Base-by-base conservation (phyloP, 495 filamentous ascomycete genomes). In the Copromyces sp. region DNA sequence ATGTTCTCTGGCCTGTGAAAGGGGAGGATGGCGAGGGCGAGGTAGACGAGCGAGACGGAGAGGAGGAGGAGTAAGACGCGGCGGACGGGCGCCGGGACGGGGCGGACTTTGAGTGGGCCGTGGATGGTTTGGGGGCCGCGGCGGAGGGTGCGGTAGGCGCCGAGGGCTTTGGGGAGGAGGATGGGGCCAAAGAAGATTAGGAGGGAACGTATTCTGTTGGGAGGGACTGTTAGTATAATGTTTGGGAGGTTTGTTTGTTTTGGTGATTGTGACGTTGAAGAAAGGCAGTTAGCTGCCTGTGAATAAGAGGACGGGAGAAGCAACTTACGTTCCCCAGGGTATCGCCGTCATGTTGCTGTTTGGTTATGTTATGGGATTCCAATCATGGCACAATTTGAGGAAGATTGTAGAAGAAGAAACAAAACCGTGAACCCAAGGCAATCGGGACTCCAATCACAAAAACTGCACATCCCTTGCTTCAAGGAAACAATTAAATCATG, bases 121-220 rank as follows among this genome's bases (percentile, higher is more conserved):
- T 85, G 78, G 70, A 76, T 78, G 53, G 53, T 8, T 29, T 74
- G 77, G 2, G 85, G 81, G 17, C 82, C 79, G 44, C 84, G 80
- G 75, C 88, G 87, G 3, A 88, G 72, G 45, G 84, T 83, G 75
- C 91, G 90, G 82, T 95, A 94, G 83, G 89, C 90, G 72, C 81
- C 82, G 73, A 97, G 84, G 69, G 88, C 81, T 69, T 91, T 90
- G 40, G 92, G 92, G 69, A 98, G 82, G 73, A 97, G 80, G 70
- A 95, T 82, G n/a, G 95, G 94, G 0, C 88, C 95, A 81, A 98
- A 91, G 84, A 95, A 90, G 80, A 97, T 85, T 77, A 93, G 82
- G 79, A 97, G 85, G 74, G 91, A 92, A 78, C 93, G 91, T 81
- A 93, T 84, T 70, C 91, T 94, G 75, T 59, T 12, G 9, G 4